Evolutionary conservation across 2,329 filamentous ascomycete genomes (phyloP), one percentile per base, ranked within the genome.

Genomic region (Colletotrichum gigasporum): DNA sequence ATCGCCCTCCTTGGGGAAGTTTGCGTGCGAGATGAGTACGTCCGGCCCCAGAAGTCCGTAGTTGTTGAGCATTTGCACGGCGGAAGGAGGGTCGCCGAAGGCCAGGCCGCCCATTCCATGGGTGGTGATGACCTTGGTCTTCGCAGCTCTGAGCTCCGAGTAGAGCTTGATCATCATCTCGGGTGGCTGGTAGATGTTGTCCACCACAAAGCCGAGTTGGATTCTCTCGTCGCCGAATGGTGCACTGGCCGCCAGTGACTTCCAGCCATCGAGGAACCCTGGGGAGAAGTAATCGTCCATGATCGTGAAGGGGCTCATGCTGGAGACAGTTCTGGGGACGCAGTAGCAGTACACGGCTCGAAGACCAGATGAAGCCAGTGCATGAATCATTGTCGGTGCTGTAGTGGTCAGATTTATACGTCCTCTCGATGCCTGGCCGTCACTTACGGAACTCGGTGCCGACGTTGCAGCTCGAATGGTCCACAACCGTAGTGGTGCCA

Each of bases 261-360:
- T 59, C 54, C 55, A 63, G 1, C 71, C 74, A 2, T 71, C 53
- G 55, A 83, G 70, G 1, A 78, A 75, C 74, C 78, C 78, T n/a
- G 75, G 70, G 3, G 73, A 70, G 12, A 76, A 68, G 7, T 72
- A 22, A 22, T 76, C 71, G 5, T 69, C 66, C 1, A 71, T 57
- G 0, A 72, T 20, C 2, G 63, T 48, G 20, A 75, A 69, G 0
- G 78, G 73, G 5, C 68, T 66, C 72, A 73, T 76, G 12, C 73
- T 71, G 16, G 71, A 69, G 5, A 76, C 64, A 1, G 69, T 70
- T 24, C 71, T 68, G 2, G 74, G 75, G 2, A 78, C 77, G 9
- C 73, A 74, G 63, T 80, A 81, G 60, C 77, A 79, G 69, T 79
- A 84, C 5, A 83, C 71, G 7, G 80, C 78, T 5, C 83, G 77